Conservation (phyloP, 1,284 basidiomycete species). For the Ustilago nuda region DNA sequence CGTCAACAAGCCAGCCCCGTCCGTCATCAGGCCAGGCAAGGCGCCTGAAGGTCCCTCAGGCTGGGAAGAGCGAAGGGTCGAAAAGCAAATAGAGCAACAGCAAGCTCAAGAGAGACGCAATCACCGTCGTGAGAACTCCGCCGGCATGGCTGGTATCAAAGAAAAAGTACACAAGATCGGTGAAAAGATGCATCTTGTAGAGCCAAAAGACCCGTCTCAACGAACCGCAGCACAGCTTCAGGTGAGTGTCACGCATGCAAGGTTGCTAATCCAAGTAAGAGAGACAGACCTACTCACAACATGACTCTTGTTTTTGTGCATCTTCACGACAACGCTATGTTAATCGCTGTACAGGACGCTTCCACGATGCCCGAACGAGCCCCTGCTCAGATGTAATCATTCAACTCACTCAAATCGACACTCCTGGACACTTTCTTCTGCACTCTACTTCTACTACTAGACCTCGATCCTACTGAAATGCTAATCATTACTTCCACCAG, state of each 20-base stretch:
- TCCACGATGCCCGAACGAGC: constrained; percentile 54
- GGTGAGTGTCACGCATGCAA: constrained; percentile 24
- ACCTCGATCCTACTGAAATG: not conserved
- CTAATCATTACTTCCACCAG: not conserved
- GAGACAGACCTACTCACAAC: not conserved
- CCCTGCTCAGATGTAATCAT: constrained; percentile 17
- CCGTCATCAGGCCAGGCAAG: constrained; percentile 54
- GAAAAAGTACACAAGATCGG: constrained; percentile 55
- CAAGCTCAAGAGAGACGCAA: constrained; percentile 33
- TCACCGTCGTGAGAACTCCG: constrained; percentile 35
- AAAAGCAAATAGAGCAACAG: constrained; percentile 35
- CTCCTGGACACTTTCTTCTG: constrained; percentile 17
- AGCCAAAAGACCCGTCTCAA: constrained; percentile 44
- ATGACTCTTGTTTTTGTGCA: not conserved
- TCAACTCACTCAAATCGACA: constrained; percentile 1
- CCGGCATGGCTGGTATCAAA: constrained; percentile 48
- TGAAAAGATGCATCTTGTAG: constrained; percentile 58
- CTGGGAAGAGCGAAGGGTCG: constrained; percentile 52
- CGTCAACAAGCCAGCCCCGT: constrained; percentile 28
- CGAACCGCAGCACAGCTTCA: constrained; percentile 50
- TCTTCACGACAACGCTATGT: not conserved
- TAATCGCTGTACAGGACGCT: constrained; percentile 33
- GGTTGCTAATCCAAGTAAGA: not conserved
- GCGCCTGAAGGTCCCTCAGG: constrained; percentile 54
- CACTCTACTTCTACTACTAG: constrained; percentile 1